Evolutionary conservation across 1,139 yeast genomes (phyloP).

Genomic region (Pichia sp.): DNA sequence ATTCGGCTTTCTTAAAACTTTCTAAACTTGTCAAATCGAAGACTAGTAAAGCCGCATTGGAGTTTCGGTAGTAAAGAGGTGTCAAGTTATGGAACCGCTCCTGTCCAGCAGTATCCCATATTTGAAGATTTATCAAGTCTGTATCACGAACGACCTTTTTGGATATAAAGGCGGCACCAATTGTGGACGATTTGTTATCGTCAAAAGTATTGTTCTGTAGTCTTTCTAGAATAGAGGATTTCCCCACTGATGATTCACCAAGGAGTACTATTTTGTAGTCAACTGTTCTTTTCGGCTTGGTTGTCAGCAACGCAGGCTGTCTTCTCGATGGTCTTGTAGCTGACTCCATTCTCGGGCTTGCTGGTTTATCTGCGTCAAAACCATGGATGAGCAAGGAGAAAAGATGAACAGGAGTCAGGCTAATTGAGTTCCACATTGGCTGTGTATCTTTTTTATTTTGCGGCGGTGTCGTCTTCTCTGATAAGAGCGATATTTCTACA

Average conservation of each 20-base stretch:
- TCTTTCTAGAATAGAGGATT: constrained; percentile 58
- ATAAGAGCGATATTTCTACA: neutral
- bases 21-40: constrained; percentile 51
- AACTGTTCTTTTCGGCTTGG: constrained; percentile 26
- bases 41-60: constrained; percentile 85
- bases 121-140: constrained; percentile 37
- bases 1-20: constrained; percentile 51
- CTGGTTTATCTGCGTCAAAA: no score
- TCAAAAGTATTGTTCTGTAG: constrained; percentile 63
- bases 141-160: constrained; percentile 44
- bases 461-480: neutral
- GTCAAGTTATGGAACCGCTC: constrained; percentile 86
- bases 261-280: constrained; percentile 51
- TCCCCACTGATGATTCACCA: constrained; percentile 68
- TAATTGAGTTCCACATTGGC: neutral
- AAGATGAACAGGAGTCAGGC: neutral
- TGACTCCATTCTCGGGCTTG: neutral
- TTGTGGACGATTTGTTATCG: constrained; percentile 59
- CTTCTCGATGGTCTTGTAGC: constrained; percentile 3
- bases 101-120: constrained; percentile 93
- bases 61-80: constrained; percentile 87
- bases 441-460: neutral
- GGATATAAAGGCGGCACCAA: constrained; percentile 69
- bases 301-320: constrained; percentile 11
- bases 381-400: no score